A percentile compares a stretch with the other conserved stretches of the same genome.
phyloP scores from a whole-genome alignment of 305 asterid genomes.

The Fraxinus sp. region DNA sequence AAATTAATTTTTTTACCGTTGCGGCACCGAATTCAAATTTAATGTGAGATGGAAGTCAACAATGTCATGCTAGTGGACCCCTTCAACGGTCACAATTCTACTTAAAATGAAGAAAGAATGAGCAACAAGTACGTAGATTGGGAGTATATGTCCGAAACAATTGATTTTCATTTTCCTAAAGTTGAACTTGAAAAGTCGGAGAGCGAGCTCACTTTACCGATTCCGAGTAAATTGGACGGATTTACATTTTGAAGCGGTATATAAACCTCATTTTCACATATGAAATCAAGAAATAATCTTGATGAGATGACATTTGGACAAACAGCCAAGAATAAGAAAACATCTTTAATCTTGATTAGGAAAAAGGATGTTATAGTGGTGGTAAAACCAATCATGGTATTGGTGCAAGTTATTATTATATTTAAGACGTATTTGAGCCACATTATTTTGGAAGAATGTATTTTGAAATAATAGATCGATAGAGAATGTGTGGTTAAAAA shows the following conservation, averaged over 20 bases:
- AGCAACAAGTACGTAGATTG: not conserved
- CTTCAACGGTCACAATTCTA: too few species aligned
- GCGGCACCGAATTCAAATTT: too few species aligned
- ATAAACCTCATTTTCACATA: not conserved
- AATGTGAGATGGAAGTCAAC: too few species aligned
- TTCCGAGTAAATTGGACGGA: not conserved
- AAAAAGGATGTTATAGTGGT: not conserved
- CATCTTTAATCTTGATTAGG: not conserved
- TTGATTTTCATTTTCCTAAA: not conserved
- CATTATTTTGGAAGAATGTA: too few species aligned
- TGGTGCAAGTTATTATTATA: slow-evolving; percentile 19
- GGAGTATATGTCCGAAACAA: not conserved
- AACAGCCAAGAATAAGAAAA: not conserved
- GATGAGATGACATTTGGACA: not conserved
- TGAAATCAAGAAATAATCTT: not conserved
- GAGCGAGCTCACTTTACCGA: not conserved
- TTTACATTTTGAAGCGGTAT: not conserved
- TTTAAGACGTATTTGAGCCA: not conserved
- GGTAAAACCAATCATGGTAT: slow-evolving; percentile 20
- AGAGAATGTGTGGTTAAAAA: too few species aligned
- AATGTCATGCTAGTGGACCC: too few species aligned
- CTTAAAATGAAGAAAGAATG: too few species aligned
- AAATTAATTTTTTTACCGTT: too few species aligned
- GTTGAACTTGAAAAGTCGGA: not conserved
- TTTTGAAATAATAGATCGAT: too few species aligned